Percentiles rank a stretch among this genome's conserved stretches.
phyloP scores from a whole-genome alignment of 2,329 filamentous ascomycete genomes.

The Beauveria sp. region DNA sequence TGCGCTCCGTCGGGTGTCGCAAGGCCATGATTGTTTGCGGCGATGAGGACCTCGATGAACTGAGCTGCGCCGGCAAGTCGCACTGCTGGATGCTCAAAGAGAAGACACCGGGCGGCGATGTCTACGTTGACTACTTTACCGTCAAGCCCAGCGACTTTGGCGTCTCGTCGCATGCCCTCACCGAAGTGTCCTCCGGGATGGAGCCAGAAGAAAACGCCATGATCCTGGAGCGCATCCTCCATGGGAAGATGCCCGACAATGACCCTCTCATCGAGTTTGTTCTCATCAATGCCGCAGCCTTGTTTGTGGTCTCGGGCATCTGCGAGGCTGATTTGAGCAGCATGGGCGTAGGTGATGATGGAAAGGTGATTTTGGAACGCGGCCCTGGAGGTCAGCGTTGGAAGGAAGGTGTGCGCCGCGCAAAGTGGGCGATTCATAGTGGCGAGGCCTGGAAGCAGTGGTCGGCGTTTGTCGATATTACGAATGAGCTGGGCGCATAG shows the following conservation, averaged over 20 bases:
- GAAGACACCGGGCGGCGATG: constrained; percentile 29
- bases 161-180: constrained; percentile 63
- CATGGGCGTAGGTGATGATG: constrained; percentile 75
- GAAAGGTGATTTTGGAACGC: constrained; percentile 69
- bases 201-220: constrained; percentile 79
- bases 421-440: constrained; percentile 80
- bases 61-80: constrained; percentile 82
- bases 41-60: constrained; percentile 89
- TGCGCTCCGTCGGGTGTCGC: constrained; percentile 64
- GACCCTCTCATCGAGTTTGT: constrained; percentile 91
- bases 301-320: constrained; percentile 78
- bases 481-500: constrained; percentile 43
- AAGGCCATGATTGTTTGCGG: constrained; percentile 92
- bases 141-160: constrained; percentile 84
- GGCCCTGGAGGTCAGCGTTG: constrained; percentile 82
- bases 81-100: constrained; percentile 77
- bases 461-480: constrained; percentile 75
- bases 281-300: constrained; percentile 82
- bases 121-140: constrained; percentile 67
- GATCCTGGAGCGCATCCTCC: constrained; percentile 71
- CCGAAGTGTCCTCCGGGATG: constrained; percentile 75
- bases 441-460: constrained; percentile 81
- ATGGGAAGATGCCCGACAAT: constrained; percentile 62
- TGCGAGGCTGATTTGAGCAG: constrained; percentile 75
- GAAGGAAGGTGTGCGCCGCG: constrained; percentile 88